Conservation (phyloP, 306 rosid genomes). For the Arachis hypogaea region DNA sequence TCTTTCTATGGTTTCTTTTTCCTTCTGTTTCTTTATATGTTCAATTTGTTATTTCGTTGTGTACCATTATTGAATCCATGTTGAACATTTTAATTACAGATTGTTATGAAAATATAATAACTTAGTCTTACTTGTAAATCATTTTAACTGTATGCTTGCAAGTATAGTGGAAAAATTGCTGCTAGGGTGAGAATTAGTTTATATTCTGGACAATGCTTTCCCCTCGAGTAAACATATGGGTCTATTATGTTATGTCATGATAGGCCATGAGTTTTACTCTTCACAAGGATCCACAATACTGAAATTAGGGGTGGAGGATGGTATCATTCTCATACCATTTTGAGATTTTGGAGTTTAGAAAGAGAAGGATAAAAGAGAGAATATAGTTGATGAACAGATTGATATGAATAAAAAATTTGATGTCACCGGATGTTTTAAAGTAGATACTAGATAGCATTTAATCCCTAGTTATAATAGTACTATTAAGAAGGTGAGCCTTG, state of each 20-base stretch:
- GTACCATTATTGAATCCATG: slow-evolving; percentile 18
- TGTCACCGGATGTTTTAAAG: too few species aligned
- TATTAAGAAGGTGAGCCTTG: too few species aligned
- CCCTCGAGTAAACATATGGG: not conserved
- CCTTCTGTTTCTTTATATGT: not conserved
- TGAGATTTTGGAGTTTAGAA: too few species aligned
- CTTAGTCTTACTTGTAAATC: not conserved
- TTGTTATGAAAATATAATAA: slow-evolving; percentile 11
- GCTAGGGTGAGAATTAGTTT: slow-evolving; percentile 12
- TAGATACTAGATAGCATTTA: too few species aligned
- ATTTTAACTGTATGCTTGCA: not conserved
- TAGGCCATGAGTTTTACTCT: slow-evolving; percentile 13
- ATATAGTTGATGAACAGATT: too few species aligned
- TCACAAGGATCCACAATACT: slow-evolving; percentile 16
- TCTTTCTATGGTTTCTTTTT: not conserved
- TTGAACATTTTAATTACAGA: slow-evolving; percentile 8
- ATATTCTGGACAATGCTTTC: not conserved
- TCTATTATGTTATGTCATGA: not conserved
- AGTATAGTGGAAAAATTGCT: not conserved
- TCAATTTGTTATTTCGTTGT: slow-evolving; percentile 23
- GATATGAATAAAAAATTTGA: too few species aligned
- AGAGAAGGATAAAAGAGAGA: too few species aligned
- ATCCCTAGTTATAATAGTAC: too few species aligned
- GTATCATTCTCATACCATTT: too few species aligned
- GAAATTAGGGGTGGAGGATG: not conserved